A percentile compares a stretch with the other conserved stretches of the same genome.
Evolutionary conservation across 371 early-diverging fungal species (phyloP).

Genomic region (Actinomucor elegans): DNA sequence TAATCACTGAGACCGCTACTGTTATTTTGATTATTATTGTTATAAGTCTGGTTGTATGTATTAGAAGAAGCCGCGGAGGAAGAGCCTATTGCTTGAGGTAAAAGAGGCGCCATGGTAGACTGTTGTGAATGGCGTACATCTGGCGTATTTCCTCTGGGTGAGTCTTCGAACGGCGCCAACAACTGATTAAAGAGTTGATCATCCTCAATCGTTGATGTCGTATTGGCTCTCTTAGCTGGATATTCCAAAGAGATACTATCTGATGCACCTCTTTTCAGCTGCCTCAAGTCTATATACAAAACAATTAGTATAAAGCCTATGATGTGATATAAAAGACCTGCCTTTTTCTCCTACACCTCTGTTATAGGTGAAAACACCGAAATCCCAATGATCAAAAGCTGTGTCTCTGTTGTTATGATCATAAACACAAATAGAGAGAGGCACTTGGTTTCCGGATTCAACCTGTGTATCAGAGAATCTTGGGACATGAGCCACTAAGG

Average conservation of each 20-base stretch:
- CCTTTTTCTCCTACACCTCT: conserved; percentile 3
- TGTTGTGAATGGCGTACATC: no score
- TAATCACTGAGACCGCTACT: background rate
- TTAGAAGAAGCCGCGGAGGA: background rate
- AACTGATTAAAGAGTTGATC: conserved; percentile 15
- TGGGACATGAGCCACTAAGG: conserved; percentile 16
- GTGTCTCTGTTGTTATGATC: conserved; percentile 8
- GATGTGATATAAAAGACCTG: no score
- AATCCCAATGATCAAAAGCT: conserved; percentile 17
- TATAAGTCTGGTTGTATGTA: background rate
- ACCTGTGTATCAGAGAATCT: conserved; percentile 9
- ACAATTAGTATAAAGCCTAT: no score
- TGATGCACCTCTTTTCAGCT: conserved; percentile 3
- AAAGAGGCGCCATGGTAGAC: background rate
- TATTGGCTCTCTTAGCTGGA: conserved; percentile 2
- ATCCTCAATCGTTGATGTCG: conserved; percentile 1
- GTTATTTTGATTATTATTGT: background rate
- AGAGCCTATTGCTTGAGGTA: background rate
- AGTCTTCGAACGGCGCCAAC: conserved; percentile 12
- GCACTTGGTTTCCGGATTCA: conserved; percentile 8
- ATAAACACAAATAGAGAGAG: conserved; percentile 15
- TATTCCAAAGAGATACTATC: no score
- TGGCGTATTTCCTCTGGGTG: background rate
- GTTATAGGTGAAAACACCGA: conserved; percentile 17
- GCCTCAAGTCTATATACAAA: no score